phyloP scores from a whole-genome alignment of 106 monocot genomes.

The Amphibolis antarctica region DNA sequence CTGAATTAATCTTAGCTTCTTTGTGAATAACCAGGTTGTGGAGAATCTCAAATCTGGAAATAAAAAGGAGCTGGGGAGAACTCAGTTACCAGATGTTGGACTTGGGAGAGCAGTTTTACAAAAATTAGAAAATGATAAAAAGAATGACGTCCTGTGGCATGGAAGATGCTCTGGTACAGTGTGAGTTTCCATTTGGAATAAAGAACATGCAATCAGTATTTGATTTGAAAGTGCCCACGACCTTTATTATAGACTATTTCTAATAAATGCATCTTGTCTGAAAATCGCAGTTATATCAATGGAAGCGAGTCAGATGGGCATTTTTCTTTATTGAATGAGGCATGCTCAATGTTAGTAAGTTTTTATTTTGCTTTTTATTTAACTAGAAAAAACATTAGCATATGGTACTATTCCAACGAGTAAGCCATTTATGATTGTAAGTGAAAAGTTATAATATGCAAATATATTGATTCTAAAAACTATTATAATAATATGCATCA shows the following conservation, averaged over 20 bases:
- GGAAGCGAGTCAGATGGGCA: slow-evolving; percentile 79
- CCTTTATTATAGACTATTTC: background rate
- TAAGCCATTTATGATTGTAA: too few relatives aligned
- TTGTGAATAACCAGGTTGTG: slow-evolving; percentile 42
- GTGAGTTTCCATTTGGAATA: slow-evolving; percentile 32
- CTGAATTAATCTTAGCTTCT: background rate
- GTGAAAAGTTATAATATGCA: too few relatives aligned
- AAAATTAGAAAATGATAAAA: slow-evolving; percentile 54
- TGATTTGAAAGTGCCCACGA: background rate
- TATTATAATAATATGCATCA: too few relatives aligned
- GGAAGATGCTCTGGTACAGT: slow-evolving; percentile 98
- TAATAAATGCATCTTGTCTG: background rate
- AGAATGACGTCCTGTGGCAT: slow-evolving; percentile 65
- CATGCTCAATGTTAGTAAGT: slow-evolving; percentile 80
- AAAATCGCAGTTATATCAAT: slow-evolving; percentile 64
- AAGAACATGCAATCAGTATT: background rate
- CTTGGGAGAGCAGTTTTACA: slow-evolving; percentile 45
- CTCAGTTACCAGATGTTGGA: slow-evolving; percentile 63
- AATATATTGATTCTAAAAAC: too few relatives aligned
- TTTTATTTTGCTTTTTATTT: background rate
- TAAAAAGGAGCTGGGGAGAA: slow-evolving; percentile 48
- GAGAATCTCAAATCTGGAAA: slow-evolving; percentile 62
- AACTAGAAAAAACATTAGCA: too few relatives aligned
- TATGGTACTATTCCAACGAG: too few relatives aligned
- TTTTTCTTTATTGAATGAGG: slow-evolving; percentile 75